phyloP scores from a whole-genome alignment of 352 stramenopile genomes.

The Vaucheria bursata region DNA sequence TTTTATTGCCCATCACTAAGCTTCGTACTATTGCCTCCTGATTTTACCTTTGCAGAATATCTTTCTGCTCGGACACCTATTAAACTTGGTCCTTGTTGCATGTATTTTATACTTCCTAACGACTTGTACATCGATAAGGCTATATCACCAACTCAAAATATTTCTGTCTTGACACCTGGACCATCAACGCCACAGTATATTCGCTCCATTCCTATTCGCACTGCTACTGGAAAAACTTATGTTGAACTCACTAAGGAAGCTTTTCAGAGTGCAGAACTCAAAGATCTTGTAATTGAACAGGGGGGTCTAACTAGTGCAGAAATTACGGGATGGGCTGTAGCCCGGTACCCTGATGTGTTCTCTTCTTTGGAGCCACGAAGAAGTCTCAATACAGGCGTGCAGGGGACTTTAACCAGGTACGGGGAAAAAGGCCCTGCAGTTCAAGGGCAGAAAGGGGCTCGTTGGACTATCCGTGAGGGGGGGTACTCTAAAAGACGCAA shows the following conservation, averaged over 20 bases:
- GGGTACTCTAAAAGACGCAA: neutral
- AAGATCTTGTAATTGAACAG: neutral
- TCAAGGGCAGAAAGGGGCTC: neutral
- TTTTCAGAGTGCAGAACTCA: neutral
- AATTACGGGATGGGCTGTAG: neutral
- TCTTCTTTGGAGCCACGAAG: neutral
- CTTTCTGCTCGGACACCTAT: neutral
- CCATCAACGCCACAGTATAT: no score
- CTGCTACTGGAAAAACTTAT: neutral
- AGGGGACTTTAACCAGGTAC: neutral
- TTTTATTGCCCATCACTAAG: no score
- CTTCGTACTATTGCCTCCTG: neutral
- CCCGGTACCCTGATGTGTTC: neutral
- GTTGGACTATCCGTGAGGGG: neutral
- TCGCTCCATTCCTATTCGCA: no score
- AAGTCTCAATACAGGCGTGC: neutral
- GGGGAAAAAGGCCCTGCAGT: neutral
- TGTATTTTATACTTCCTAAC: constrained; percentile 3
- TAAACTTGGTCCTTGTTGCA: neutral
- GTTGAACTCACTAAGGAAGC: neutral
- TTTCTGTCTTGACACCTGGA: no score
- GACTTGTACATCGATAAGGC: no score
- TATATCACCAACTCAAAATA: no score
- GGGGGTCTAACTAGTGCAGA: neutral
- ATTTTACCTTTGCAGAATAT: neutral